Evolutionary conservation across 345 rosid species (phyloP).

Genomic region (Draba incana): DNA sequence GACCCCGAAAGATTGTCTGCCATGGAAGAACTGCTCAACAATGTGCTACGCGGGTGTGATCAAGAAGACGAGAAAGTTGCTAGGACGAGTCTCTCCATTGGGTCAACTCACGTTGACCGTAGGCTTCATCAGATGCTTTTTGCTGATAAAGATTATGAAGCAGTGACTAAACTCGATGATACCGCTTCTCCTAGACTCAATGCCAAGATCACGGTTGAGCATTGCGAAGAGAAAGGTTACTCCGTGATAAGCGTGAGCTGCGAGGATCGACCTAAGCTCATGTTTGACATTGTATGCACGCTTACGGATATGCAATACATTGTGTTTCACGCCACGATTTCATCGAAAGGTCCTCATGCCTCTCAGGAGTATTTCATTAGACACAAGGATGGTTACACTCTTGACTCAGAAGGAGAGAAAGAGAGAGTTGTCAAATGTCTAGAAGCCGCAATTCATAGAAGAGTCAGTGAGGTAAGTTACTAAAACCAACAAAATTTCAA

Average conservation of each 20-base stretch:
- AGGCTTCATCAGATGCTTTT: conserved; percentile 95
- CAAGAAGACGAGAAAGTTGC: conserved; percentile 60
- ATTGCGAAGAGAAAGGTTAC: conserved; percentile 78
- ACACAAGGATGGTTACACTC: conserved; percentile 90
- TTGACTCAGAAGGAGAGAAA: conserved; percentile 80
- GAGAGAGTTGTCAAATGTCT: conserved; percentile 86
- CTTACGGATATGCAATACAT: conserved; percentile 97
- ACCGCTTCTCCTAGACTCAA: conserved; percentile 47
- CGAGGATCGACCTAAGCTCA: conserved; percentile 85
- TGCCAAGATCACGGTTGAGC: conserved; percentile 66
- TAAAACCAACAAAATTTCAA: background rate
- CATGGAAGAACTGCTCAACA: conserved; percentile 83
- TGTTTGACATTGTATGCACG: conserved; percentile 95
- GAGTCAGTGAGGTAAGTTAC: conserved; percentile 83
- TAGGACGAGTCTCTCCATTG: conserved; percentile 77
- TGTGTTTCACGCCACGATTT: conserved; percentile 84
- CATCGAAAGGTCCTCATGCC: conserved; percentile 78
- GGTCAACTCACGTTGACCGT: conserved; percentile 83
- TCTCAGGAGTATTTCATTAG: conserved; percentile 90
- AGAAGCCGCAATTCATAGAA: conserved; percentile 83
- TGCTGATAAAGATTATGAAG: conserved; percentile 91
- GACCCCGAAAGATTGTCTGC: conserved; percentile 61
- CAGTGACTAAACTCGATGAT: conserved; percentile 46
- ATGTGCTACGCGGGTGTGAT: conserved; percentile 72
- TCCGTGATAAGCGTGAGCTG: conserved; percentile 73